Conservation (phyloP, 352 stramenopile genomes). For the Pythium monospermum region DNA sequence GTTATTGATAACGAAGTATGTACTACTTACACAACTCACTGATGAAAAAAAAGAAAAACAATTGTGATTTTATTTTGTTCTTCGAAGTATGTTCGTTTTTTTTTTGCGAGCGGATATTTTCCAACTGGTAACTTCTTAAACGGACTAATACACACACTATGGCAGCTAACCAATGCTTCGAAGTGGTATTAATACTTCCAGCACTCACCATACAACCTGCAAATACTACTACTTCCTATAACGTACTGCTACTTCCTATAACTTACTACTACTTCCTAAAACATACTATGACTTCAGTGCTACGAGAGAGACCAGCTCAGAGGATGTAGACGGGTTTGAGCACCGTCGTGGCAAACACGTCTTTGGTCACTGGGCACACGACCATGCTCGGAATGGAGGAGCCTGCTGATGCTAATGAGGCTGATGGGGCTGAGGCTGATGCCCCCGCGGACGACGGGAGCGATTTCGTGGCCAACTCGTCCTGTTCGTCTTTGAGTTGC, state of each 20-base stretch:
- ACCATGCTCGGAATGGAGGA: too few relatives aligned
- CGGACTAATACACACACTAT: not conserved
- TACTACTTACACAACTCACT: too few relatives aligned
- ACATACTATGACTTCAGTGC: too few relatives aligned
- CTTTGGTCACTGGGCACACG: constrained; percentile 68
- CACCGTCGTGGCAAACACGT: constrained; percentile 51
- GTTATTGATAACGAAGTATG: not conserved
- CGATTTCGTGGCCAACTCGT: not conserved
- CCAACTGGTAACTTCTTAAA: too few relatives aligned
- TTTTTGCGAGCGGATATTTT: too few relatives aligned
- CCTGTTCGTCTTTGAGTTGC: constrained; percentile 31
- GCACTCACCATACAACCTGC: not conserved
- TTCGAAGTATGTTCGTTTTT: too few relatives aligned
- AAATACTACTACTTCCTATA: not conserved
- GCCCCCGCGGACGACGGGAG: not conserved
- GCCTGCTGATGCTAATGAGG: too few relatives aligned
- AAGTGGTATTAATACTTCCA: not conserved
- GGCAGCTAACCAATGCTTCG: not conserved
- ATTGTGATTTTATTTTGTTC: too few relatives aligned
- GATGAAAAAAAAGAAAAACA: too few relatives aligned
- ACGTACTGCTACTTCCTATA: not conserved
- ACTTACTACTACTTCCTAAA: not conserved
- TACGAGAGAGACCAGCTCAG: constrained; percentile 22
- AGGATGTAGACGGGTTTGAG: constrained; percentile 79
- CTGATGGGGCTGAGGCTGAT: constrained; percentile 5